Evolutionary conservation across 768 basidiomycete genomes (phyloP).

Genomic region (Russula olivacea): DNA sequence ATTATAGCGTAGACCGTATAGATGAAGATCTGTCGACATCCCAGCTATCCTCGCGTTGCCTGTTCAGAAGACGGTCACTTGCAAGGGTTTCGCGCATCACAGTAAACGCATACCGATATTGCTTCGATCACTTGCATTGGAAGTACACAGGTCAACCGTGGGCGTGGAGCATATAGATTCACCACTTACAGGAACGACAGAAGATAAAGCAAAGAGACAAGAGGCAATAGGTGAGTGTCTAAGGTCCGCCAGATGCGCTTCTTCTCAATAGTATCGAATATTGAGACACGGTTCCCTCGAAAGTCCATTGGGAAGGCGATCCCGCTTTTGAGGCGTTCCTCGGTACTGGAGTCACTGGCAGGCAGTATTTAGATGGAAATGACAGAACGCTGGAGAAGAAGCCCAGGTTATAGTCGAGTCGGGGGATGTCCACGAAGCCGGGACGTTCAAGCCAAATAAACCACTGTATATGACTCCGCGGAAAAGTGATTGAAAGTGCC

Average conservation of each 20-base stretch:
- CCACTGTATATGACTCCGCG: no score
- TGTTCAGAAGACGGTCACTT: background rate
- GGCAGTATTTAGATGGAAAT: background rate
- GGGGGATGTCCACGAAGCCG: no score
- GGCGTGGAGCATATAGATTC: background rate
- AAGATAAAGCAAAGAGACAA: slow-evolving; percentile 20
- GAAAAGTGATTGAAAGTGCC: no score
- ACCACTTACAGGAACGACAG: slow-evolving; percentile 23
- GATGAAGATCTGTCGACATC: slow-evolving; percentile 36
- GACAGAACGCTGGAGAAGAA: background rate
- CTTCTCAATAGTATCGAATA: background rate
- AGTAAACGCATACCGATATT: slow-evolving; percentile 18
- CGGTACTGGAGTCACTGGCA: background rate
- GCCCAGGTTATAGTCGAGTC: no score
- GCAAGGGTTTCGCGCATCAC: background rate
- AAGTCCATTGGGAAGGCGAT: background rate
- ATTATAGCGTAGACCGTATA: slow-evolving; percentile 35
- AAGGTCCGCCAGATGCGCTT: slow-evolving; percentile 17
- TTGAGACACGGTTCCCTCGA: background rate
- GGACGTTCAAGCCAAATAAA: no score
- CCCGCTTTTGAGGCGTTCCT: background rate
- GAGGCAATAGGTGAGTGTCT: slow-evolving; percentile 18
- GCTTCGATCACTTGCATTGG: slow-evolving; percentile 20
- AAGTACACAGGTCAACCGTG: background rate
- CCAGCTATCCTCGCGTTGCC: slow-evolving; percentile 38